These are phyloP conservation scores for Eruca vesicaria DNA, from an alignment of 441 rosid genomes.

Conservation along the genomic window DNA sequence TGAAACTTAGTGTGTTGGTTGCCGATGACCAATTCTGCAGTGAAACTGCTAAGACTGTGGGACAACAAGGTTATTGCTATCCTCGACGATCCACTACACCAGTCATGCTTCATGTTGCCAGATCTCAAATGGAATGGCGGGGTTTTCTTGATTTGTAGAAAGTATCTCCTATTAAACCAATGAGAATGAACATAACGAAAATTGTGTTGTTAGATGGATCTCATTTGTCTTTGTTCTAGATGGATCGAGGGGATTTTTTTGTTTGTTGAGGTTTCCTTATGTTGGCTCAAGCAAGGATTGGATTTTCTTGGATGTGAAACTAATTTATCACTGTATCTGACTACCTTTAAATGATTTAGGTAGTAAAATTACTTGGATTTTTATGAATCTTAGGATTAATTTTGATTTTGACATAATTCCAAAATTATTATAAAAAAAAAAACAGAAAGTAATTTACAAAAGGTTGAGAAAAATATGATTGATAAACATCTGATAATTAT, in stretches of 20 bases:
- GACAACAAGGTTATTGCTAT: not conserved
- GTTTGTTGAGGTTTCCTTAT: not conserved
- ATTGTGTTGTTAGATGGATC: not conserved
- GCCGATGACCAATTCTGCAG: not conserved
- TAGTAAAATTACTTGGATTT: not conserved
- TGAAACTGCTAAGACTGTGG: not conserved
- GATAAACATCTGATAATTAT: not conserved
- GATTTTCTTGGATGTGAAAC: not conserved
- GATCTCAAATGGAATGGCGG: not conserved
- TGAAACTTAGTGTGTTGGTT: not conserved
- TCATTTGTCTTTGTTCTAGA: not conserved
- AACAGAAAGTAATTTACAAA: not conserved
- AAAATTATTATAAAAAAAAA: not conserved
- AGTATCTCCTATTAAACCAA: not conserved
- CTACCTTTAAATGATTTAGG: not conserved
- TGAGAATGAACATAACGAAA: not conserved
- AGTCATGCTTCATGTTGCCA: not conserved
- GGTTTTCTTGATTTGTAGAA: not conserved
- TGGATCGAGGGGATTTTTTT: not conserved
- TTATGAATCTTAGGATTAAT: not conserved
- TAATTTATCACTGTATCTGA: not conserved
- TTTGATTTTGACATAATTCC: not conserved
- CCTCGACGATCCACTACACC: not conserved
- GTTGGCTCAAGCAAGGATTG: not conserved
- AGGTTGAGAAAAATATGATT: not conserved